These are phyloP conservation scores for Paragyromitra xinjiangensis DNA, from an alignment of 495 filamentous ascomycete genomes.

Conservation along the genomic window DNA sequence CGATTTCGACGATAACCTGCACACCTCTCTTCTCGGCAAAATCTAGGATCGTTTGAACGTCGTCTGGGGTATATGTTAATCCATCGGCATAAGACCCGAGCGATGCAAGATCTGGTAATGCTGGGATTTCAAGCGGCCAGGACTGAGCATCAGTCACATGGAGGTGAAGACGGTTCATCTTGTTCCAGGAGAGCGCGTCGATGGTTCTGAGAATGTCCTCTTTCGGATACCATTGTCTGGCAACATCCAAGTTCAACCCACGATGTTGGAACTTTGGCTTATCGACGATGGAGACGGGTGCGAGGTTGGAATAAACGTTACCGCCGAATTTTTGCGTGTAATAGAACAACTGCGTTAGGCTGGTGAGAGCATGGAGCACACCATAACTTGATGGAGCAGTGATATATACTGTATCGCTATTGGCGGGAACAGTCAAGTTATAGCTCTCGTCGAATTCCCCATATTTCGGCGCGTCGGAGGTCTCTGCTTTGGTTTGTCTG, in stretches of 20 bases:
- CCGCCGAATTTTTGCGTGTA: conserved; percentile 63
- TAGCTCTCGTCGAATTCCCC: conserved; percentile 79
- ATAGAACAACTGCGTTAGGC: conserved; percentile 80
- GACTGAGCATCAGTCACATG: conserved; percentile 84
- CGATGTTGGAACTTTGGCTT: conserved; percentile 74
- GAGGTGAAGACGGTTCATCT: conserved; percentile 80
- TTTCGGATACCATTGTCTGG: conserved; percentile 71
- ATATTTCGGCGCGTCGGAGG: conserved; percentile 65
- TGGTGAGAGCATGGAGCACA: conserved; percentile 71
- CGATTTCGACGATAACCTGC: conserved; percentile 78
- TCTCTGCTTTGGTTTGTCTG: conserved; percentile 66
- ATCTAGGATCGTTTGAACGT: conserved; percentile 70
- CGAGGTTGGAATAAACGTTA: conserved; percentile 70
- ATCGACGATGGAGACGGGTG: conserved; percentile 73
- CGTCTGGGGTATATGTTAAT: conserved; percentile 69
- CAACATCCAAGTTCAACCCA: conserved; percentile 77
- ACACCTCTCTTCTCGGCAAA: conserved; percentile 74
- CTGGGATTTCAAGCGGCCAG: conserved; percentile 81
- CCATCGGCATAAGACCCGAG: conserved; percentile 73
- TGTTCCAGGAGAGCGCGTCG: conserved; percentile 76
- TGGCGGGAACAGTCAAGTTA: conserved; percentile 65
- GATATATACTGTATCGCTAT: conserved; percentile 63
- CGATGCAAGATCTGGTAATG: conserved; percentile 72
- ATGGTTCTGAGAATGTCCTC: conserved; percentile 73
- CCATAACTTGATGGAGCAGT: conserved; percentile 71